A percentile compares a stretch with the other conserved stretches of the same genome.
phyloP scores from a whole-genome alignment of 169 alveolate species.

The Plasmodium gonderi region DNA sequence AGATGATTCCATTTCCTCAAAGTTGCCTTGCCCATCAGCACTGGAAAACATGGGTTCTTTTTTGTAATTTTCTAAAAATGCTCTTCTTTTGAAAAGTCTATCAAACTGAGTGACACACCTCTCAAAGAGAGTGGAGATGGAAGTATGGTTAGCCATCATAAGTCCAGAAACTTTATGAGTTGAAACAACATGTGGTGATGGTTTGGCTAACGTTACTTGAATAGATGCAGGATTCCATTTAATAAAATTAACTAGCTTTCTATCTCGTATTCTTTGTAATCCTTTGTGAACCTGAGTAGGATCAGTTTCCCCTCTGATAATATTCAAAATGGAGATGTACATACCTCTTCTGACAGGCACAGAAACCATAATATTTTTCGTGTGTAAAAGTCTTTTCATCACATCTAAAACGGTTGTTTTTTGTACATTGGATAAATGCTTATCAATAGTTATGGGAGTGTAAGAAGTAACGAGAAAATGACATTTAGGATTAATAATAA shows the following conservation, averaged over 20 bases:
- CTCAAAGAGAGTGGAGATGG: constrained; percentile 93
- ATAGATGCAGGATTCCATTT: constrained; percentile 99
- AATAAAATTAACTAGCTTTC: constrained; percentile 90
- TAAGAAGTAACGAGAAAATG: constrained; percentile 99
- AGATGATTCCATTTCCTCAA: constrained; percentile 91
- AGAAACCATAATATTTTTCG: constrained; percentile 96
- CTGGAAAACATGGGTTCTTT: constrained; percentile 88
- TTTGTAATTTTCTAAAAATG: constrained; percentile 96
- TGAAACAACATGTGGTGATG: constrained; percentile 95
- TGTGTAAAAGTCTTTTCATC: constrained; percentile 97
- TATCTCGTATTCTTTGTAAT: constrained; percentile 80
- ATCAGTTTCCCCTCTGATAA: constrained; percentile 82
- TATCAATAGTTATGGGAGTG: constrained; percentile 91
- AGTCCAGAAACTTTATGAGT: constrained; percentile 98
- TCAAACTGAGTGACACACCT: constrained; percentile 94
- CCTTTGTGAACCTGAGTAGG: constrained; percentile 81
- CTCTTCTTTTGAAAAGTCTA: constrained; percentile 95
- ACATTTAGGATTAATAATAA: constrained; percentile 98
- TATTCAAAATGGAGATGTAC: constrained; percentile 79
- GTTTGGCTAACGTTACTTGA: constrained; percentile 97
- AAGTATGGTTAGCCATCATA: constrained; percentile 99
- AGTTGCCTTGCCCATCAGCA: constrained; percentile 90
- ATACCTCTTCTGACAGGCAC: constrained; percentile 79
- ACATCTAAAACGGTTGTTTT: constrained; percentile 98
- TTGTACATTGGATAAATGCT: constrained; percentile 86